Conservation (phyloP, 2,329 filamentous ascomycete species). For the Apiospora marii region DNA sequence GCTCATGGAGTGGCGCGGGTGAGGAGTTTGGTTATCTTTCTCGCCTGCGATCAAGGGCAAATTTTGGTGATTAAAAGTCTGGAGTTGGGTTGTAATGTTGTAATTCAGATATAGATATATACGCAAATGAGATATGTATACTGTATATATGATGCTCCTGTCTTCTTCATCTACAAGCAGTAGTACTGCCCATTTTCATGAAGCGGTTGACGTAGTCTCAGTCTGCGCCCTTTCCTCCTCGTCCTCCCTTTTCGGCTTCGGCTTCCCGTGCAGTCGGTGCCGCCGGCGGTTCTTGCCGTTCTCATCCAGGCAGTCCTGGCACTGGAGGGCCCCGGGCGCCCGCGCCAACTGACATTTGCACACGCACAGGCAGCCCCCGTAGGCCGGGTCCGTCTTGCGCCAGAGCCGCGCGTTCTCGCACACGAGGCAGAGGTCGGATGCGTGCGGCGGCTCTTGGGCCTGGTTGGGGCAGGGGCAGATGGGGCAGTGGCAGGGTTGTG, state of each 20-base stretch:
- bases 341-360: constrained; percentile 31
- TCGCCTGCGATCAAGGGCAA: too few relatives aligned
- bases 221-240: background rate
- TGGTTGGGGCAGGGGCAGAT: background rate
- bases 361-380: constrained; percentile 29
- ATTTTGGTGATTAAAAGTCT: too few relatives aligned
- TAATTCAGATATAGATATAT: too few relatives aligned
- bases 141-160: too few relatives aligned
- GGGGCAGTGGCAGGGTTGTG: background rate
- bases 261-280: constrained; percentile 14
- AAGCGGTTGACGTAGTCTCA: too few relatives aligned
- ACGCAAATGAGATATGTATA: too few relatives aligned
- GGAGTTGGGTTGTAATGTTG: too few relatives aligned
- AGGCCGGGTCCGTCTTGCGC: constrained; percentile 29
- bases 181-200: too few relatives aligned
- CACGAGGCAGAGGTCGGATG: constrained; percentile 22
- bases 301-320: constrained; percentile 16
- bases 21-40: too few relatives aligned
- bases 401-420: constrained; percentile 30
- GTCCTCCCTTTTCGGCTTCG: constrained; percentile 7
- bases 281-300: constrained; percentile 12
- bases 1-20: too few relatives aligned
- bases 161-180: too few relatives aligned
- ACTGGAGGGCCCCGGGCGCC: constrained; percentile 17
- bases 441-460: background rate